A percentile compares a stretch with the other conserved stretches of the same genome.
phyloP scores from a whole-genome alignment of 495 filamentous ascomycete genomes.

The Hypoxylon fragiforme region DNA sequence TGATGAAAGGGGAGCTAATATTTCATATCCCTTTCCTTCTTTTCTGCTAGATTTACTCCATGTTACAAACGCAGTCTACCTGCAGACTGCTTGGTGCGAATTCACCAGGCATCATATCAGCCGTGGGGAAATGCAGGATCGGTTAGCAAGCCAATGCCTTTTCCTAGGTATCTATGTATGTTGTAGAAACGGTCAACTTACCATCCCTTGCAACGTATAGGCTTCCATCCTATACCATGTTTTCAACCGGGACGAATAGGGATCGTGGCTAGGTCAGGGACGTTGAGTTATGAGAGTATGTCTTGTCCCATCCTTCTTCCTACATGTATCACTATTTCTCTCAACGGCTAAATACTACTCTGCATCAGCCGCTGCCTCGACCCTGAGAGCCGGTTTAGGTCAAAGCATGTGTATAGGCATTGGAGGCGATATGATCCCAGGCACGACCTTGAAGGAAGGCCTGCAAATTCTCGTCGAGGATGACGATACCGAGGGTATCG shows the following conservation, averaged over 20 bases:
- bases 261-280: constrained; percentile 87
- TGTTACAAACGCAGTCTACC: constrained; percentile 77
- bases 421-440: constrained; percentile 82
- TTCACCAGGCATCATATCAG: constrained; percentile 85
- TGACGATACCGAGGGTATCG: constrained; percentile 76
- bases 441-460: constrained; percentile 80
- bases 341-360: neutral
- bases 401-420: constrained; percentile 87
- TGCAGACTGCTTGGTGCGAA: constrained; percentile 85
- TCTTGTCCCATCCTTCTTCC: too few relatives aligned
- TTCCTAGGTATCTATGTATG: too few relatives aligned
- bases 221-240: constrained; percentile 80
- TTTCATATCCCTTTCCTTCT: too few relatives aligned
- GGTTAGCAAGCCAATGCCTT: constrained; percentile 45
- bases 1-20: constrained; percentile 10
- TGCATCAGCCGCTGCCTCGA: constrained; percentile 70
- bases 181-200: too few relatives aligned
- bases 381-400: constrained; percentile 78
- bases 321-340: neutral
- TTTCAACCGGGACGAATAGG: constrained; percentile 76
- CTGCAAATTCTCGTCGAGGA: constrained; percentile 74
- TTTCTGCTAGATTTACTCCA: constrained; percentile 65
- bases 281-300: constrained; percentile 74
- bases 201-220: constrained; percentile 21
- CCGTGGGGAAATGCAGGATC: constrained; percentile 78